Percentiles rank a stretch among this genome's conserved stretches.
Conservation (phyloP, 1,139 yeast genomes). For the Spencermartinsiella ligniputridi region DNA sequence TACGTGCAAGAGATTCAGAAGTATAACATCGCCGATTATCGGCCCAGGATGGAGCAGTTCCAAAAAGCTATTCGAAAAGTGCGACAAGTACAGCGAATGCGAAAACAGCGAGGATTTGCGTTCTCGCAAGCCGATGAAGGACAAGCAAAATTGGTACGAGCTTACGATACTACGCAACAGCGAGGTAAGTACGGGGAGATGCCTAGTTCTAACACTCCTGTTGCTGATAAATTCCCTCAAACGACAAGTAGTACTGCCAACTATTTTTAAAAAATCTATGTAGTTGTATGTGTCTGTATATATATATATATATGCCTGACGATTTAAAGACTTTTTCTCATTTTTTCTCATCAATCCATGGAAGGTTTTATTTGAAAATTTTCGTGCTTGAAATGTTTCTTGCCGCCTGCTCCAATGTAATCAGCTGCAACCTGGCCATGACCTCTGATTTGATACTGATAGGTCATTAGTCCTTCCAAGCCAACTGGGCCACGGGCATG, state of each 20-base stretch:
- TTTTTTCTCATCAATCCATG: neutral
- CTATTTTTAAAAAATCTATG: neutral
- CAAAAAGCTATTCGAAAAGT: slow-evolving; percentile 96
- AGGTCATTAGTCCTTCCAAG: slow-evolving; percentile 90
- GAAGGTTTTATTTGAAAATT: slow-evolving; percentile 15
- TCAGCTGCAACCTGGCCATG: slow-evolving; percentile 89
- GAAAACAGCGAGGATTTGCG: slow-evolving; percentile 98
- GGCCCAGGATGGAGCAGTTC: slow-evolving; percentile 95
- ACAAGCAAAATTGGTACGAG: slow-evolving; percentile 84
- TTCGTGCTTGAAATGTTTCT: slow-evolving; percentile 65
- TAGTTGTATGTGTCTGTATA: neutral
- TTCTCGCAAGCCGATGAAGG: slow-evolving; percentile 95
- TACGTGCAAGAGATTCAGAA: slow-evolving; percentile 96
- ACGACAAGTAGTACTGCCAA: neutral
- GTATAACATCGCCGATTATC: slow-evolving; percentile 85
- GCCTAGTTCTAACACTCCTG: slow-evolving; percentile 11
- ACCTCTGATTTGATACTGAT: slow-evolving; percentile 90
- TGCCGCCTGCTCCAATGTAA: slow-evolving; percentile 90
- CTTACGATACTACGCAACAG: slow-evolving; percentile 82
- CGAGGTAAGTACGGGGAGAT: slow-evolving; percentile 54
- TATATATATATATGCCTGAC: neutral
- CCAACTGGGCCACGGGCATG: slow-evolving; percentile 99
- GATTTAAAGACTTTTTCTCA: neutral
- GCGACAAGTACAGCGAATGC: slow-evolving; percentile 96
- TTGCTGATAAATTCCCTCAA: neutral